phyloP scores from a whole-genome alignment of 768 basidiomycete genomes.

The Auricularia auricula-judae region DNA sequence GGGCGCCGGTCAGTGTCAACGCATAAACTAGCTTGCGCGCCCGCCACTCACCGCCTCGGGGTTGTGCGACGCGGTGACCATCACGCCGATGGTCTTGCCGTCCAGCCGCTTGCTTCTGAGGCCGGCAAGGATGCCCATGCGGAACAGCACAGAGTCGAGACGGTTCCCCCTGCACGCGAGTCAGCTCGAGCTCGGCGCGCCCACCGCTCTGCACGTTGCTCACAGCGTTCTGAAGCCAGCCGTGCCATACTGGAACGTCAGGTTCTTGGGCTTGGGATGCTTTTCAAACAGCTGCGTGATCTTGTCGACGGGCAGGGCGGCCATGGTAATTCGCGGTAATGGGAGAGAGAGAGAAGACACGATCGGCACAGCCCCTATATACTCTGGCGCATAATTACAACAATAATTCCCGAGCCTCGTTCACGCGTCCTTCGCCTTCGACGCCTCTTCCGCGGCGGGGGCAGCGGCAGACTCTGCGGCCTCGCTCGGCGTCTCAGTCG shows the following conservation, averaged over 20 bases:
- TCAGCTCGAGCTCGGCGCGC: neutral
- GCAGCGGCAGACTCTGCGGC: neutral
- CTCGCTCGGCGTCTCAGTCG: neutral
- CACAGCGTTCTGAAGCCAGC: constrained; percentile 90
- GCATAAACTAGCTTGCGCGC: constrained; percentile 4
- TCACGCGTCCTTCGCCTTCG: too few relatives aligned
- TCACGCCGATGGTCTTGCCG: constrained; percentile 88
- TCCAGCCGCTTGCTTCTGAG: constrained; percentile 86
- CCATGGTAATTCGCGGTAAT: neutral
- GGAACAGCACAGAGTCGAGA: constrained; percentile 88
- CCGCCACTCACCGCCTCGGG: constrained; percentile 65
- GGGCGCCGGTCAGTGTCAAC: neutral
- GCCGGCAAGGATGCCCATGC: constrained; percentile 82
- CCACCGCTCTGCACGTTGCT: constrained; percentile 19
- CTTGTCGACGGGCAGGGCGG: constrained; percentile 18
- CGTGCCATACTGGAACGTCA: constrained; percentile 81
- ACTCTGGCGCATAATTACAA: neutral
- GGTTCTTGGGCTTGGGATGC: constrained; percentile 61
- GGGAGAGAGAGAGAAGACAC: neutral
- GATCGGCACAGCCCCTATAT: neutral
- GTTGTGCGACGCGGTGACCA: constrained; percentile 99
- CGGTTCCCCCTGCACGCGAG: constrained; percentile 40
- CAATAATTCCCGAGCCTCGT: neutral
- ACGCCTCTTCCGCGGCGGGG: neutral
- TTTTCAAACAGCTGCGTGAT: constrained; percentile 41